These are phyloP conservation scores for Mortierella sp. DNA, from an alignment of 371 early-diverging fungal genomes.

Conservation along the genomic window DNA sequence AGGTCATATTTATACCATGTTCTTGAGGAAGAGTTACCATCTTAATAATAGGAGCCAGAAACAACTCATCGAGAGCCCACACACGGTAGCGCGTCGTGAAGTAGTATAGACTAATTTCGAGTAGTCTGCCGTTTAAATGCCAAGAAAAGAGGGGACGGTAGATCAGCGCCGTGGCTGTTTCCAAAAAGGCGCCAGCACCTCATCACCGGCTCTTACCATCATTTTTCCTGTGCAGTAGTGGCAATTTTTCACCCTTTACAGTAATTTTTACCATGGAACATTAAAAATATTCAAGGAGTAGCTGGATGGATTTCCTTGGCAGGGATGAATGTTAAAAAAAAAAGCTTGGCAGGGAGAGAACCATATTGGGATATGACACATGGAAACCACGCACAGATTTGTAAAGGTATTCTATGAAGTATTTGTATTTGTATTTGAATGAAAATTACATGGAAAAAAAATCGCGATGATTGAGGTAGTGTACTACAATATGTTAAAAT, in stretches of 20 bases:
- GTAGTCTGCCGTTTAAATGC: background rate
- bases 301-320: background rate
- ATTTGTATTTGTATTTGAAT: slow-evolving; percentile 2
- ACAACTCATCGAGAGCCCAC: background rate
- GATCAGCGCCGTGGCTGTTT: slow-evolving; percentile 6
- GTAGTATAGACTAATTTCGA: background rate
- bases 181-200: background rate
- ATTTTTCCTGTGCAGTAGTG: background rate
- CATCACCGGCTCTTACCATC: background rate
- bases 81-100: background rate
- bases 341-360: slow-evolving; percentile 1
- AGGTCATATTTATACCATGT: background rate
- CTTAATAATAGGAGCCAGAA: background rate
- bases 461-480: background rate
- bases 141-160: slow-evolving; percentile 2
- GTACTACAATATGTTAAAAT: background rate
- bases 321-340: background rate
- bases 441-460: slow-evolving; percentile 4
- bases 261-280: no score
- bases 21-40: slow-evolving; percentile 1
- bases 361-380: background rate
- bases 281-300: background rate
- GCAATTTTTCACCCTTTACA: background rate
- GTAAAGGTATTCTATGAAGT: background rate
- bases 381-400: background rate